These are phyloP conservation scores for Rhytidiadelphus loreus DNA, from an alignment of 225 moss, liverwort and hornwort genomes.

Conservation along the genomic window DNA sequence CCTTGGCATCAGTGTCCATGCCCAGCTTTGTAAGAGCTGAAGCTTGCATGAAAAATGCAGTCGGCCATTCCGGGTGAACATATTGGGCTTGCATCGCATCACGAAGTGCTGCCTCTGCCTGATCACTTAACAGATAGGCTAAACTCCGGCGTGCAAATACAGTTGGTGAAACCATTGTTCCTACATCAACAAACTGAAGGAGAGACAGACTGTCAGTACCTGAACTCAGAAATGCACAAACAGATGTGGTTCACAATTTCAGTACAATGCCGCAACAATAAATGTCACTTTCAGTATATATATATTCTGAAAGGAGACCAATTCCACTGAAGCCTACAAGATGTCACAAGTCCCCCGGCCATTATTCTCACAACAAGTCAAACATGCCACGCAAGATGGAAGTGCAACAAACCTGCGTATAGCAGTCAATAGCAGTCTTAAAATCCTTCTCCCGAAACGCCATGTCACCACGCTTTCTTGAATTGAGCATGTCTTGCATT, in stretches of 20 bases:
- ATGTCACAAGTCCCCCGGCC: neutral
- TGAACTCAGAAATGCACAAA: neutral
- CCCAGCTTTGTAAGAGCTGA: constrained; percentile 78
- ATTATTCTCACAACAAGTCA: neutral
- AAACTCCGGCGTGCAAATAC: constrained; percentile 82
- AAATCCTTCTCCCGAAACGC: constrained; percentile 46
- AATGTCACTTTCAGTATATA: too few species aligned
- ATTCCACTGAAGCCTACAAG: neutral
- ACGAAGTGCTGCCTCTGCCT: constrained; percentile 83
- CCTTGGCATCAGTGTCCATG: constrained; percentile 87
- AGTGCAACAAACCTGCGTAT: constrained; percentile 17
- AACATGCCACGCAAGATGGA: neutral
- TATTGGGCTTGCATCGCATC: constrained; percentile 99
- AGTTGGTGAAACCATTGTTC: constrained; percentile 88
- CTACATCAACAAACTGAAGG: constrained; percentile 89
- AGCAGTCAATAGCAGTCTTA: constrained; percentile 45
- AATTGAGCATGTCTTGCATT: constrained; percentile 51
- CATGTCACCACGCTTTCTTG: constrained; percentile 38
- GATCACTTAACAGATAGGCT: constrained; percentile 73
- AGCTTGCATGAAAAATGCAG: constrained; percentile 95
- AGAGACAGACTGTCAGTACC: neutral
- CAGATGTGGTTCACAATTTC: neutral
- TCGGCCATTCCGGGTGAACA: constrained; percentile 91
- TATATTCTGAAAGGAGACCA: neutral
- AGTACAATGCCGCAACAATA: neutral